Evolutionary conservation across 352 stramenopile species (phyloP).

Genomic region (Thalassiosira livingstoniorum): DNA sequence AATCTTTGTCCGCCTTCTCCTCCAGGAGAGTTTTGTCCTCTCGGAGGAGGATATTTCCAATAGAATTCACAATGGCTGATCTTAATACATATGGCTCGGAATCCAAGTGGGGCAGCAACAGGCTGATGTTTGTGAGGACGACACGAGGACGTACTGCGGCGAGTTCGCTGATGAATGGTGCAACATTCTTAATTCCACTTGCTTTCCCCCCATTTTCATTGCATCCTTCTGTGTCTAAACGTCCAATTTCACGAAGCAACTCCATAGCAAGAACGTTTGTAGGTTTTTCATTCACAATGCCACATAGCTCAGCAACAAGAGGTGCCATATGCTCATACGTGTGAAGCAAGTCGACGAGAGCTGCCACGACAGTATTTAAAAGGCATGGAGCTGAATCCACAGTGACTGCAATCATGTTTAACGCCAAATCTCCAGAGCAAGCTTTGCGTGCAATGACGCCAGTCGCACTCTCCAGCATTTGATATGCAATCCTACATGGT

Average conservation of each 20-base stretch:
- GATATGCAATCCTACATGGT: conserved; percentile 80
- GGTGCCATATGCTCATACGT: conserved; percentile 81
- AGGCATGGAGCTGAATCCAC: conserved; percentile 61
- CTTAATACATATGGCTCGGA: conserved; percentile 78
- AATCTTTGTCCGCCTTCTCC: conserved; percentile 25
- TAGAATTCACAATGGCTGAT: conserved; percentile 75
- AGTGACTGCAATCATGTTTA: conserved; percentile 75
- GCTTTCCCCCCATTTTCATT: conserved; percentile 63
- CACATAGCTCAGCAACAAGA: conserved; percentile 77
- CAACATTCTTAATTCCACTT: conserved; percentile 80
- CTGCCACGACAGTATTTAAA: conserved; percentile 73
- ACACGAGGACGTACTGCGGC: conserved; percentile 60
- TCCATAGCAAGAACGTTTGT: conserved; percentile 70
- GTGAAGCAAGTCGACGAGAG: conserved; percentile 83
- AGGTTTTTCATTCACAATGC: conserved; percentile 57
- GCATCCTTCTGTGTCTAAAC: conserved; percentile 58
- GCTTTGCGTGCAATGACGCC: conserved; percentile 67
- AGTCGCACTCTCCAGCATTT: conserved; percentile 80
- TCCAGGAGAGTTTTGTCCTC: conserved; percentile 53
- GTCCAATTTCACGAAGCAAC: conserved; percentile 76
- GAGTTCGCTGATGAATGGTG: conserved; percentile 80
- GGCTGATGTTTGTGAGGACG: conserved; percentile 71
- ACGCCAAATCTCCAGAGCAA: conserved; percentile 62
- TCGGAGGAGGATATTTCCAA: conserved; percentile 73
- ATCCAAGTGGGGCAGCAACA: conserved; percentile 77